These are phyloP conservation scores for Ceratocystis eucalypticola DNA, from an alignment of 2,329 filamentous ascomycete species.

Conservation along the genomic window DNA sequence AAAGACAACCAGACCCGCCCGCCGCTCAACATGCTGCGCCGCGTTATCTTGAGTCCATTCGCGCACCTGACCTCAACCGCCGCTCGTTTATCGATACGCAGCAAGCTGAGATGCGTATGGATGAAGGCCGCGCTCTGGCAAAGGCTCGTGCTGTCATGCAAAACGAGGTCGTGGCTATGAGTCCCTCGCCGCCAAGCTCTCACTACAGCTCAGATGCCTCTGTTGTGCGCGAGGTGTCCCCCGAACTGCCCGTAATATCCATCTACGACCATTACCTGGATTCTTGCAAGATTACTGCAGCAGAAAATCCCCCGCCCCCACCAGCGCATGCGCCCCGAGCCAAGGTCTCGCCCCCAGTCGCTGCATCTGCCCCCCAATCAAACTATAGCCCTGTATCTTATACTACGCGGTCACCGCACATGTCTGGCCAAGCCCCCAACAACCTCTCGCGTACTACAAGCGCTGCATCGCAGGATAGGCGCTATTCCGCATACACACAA, in stretches of 20 bases:
- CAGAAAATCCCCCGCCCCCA: not conserved
- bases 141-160: conserved; percentile 28
- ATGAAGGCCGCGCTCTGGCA: conserved; percentile 46
- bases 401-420: conserved; percentile 10
- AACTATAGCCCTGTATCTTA: conserved; percentile 15
- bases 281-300: not conserved
- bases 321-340: not conserved
- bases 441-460: conserved; percentile 22
- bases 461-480: conserved; percentile 23
- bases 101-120: conserved; percentile 46
- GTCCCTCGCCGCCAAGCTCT: conserved; percentile 15
- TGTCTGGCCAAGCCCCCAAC: conserved; percentile 3
- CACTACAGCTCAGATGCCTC: conserved; percentile 15
- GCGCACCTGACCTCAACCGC: conserved; percentile 37
- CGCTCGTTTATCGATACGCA: conserved; percentile 46
- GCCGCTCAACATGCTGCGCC: conserved; percentile 21
- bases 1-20: conserved; percentile 22
- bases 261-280: conserved; percentile 11
- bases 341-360: not conserved
- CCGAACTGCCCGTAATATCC: conserved; percentile 6
- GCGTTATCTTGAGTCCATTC: conserved; percentile 32
- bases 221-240: conserved; percentile 14
- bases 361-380: conserved; percentile 5
- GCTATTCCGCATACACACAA: conserved; percentile 20
- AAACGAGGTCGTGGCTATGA: conserved; percentile 3